Evolutionary conservation across 805 yeast species (phyloP), one percentile per base, ranked within the genome.

Genomic region (Lipomyces sp.): DNA sequence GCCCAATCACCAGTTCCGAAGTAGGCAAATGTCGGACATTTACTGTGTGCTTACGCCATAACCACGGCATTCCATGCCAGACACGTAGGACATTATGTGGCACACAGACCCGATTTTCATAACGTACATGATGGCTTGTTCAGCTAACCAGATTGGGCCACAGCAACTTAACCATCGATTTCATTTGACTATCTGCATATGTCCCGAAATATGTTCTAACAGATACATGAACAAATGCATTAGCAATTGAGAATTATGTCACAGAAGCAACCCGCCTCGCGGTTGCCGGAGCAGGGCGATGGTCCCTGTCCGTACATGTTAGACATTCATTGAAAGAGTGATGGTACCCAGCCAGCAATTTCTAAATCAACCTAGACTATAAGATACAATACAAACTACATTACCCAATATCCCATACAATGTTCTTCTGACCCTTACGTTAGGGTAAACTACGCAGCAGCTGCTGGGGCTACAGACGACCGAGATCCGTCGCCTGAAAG

Each of bases 1-100:
- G 63, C 55, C 66, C 66, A 64, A 64, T 64, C 66, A 64, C 58
- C 48, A 60, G 57, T 63, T 60, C 62, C 59, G 62, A 58, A 35
- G 48, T 42, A 15, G 48, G 18, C 24, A 42, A 42, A 42, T 42
- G n/a, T 42, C 48, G n/a, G 6, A n/a, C 11, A 15, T 1, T 42
- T 37, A 10, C 10, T 42, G 8, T 0, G 0, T 3, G 48, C 24
- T 5, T n/a, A 24, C n/a, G 48, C 48, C 48, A 42, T 42, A 42
- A 15, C 29, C 24, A 10, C 48, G 3, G 15, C 15, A 2, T 13
- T 7, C 3, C 18, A 10, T 7, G 48, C n/a, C 4, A n/a, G 48
- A 42, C 15, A 42, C 8, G 48, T 42, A 42, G 7, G 24, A 42
- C n/a, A n/a, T 2, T 42, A 10, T n/a, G 13, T 37, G 10, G 42